Evolutionary conservation across 1,284 basidiomycete genomes (phyloP), one percentile per base, ranked within the genome.

Genomic region (Ustilago sp.): DNA sequence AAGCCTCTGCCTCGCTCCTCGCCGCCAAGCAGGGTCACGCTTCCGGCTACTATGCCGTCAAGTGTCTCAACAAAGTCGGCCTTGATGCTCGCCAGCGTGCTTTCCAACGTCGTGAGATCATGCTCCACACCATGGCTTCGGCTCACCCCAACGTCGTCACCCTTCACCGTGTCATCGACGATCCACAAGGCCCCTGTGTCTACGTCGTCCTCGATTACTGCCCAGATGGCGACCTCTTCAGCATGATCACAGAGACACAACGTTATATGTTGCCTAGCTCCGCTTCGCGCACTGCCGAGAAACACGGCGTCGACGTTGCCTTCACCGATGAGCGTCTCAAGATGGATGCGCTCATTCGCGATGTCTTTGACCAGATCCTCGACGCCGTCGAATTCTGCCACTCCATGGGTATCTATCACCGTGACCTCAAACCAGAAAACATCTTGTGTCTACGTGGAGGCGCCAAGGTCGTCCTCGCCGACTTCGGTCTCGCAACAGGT

Each of bases 401-500:
- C 83, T 80, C 83, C 23, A 85, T 88, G 55, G 89, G 90, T 34
- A 94, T 98, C 86, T 97, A 93, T 88, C 96, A 98, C 87, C 93
- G 96, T 63, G 96, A 98, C 87, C 89, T 99, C 83, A 99, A 98
- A 89, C 96, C 96, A 0, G 97, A 98, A 88, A 99, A 99, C 87
- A 92, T 99, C 79, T 89, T 99, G 72, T 97, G 94, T 87, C 86
- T 93, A 89, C 83, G 86, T 23, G 87, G 87, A 84, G 95, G 95
- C 74, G 89, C 91, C 78, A 90, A 91, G 73, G 91, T 98, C 68
- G 91, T 93, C 75, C 90, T 99, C 83, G 95, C 95, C 62, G 97
- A 99, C 88, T 99, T 99, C 87, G 96, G 97, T 50, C 91, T 98
- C 39, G 96, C 96, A 15, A 99, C 96, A 1, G 93, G 92, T 43